Base-by-base conservation (phyloP, 805 yeast genomes). In the Ogataea sp. region DNA sequence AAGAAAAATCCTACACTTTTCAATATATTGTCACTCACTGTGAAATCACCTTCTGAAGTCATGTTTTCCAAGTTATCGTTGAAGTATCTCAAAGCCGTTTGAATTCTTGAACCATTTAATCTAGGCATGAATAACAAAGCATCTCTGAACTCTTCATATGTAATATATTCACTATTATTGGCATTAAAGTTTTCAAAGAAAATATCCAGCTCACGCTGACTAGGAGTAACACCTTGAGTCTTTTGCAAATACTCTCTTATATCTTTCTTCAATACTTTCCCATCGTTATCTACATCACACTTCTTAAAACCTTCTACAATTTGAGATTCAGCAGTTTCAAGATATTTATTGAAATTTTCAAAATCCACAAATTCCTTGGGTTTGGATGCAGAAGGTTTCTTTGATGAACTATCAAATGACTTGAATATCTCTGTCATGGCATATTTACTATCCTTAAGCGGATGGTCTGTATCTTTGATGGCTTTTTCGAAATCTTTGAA, bases 41-140 rank as follows among this genome's bases (percentile, higher is more conserved):
- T 81, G 44, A 89, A 87, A 61, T 90, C 97, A 58, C 96, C 96
- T 51, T 90, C 97, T 0, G 95, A 75, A 5, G 90, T 80, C 32
- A 88, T 61, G 52, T 86, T 95, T 20, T 79, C 74, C 39, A 75
- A 55, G 46, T 84, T 93, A 49, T 85, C 95, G 41, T 75, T 78
- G 45, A 89, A 80, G 56, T 80, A 85, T 34, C 75, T 70, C 58
- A 79, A 90, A 5, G 96, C 96, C 0, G 96, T 82, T 50, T 75
- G 73, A 44, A 78, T 78, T 52, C 93, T 65, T 5, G 90, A 81
- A 2, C 93, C 94, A 43, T 78, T 70, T 17, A 75, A 61, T 37
- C 93, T 66, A 4, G 98, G 98, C 64, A 93, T 80, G 49, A 90
- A 75, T 37, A 89, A 58, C 21, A 90, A 62, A 37, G 85, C 84